These are phyloP conservation scores for Combretum micranthum DNA, from an alignment of 345 rosid species.

Conservation along the genomic window DNA sequence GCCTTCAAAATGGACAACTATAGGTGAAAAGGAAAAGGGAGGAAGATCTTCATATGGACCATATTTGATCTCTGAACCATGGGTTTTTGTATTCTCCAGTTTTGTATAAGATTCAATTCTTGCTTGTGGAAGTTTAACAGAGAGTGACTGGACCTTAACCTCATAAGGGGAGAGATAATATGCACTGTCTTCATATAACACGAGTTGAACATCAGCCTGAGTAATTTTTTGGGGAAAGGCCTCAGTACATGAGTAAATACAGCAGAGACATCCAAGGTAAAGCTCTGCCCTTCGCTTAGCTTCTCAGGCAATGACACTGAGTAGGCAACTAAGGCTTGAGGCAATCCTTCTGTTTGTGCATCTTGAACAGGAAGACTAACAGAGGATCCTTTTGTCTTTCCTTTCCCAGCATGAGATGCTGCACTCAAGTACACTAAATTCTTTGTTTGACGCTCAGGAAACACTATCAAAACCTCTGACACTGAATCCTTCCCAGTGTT, in stretches of 20 bases:
- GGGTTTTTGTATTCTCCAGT: constrained; percentile 52
- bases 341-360: constrained; percentile 42
- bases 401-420: constrained; percentile 49
- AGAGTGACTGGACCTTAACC: constrained; percentile 65
- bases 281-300: constrained; percentile 47
- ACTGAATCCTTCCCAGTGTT: constrained; percentile 59
- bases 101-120: constrained; percentile 78
- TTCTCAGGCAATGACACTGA: constrained; percentile 57
- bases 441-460: constrained; percentile 63
- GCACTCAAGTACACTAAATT: constrained; percentile 65
- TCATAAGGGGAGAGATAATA: constrained; percentile 69
- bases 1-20: constrained; percentile 80
- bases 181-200: constrained; percentile 70
- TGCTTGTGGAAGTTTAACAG: constrained; percentile 58
- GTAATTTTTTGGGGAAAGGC: constrained; percentile 79
- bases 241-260: constrained; percentile 53
- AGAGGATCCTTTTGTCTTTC: constrained; percentile 42
- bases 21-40: constrained; percentile 57
- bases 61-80: constrained; percentile 78
- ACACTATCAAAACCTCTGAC: constrained; percentile 59
- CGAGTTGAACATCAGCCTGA: constrained; percentile 87
- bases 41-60: constrained; percentile 75
- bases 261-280: constrained; percentile 54
- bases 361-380: constrained; percentile 38
- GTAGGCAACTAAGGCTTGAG: constrained; percentile 48